Percentiles rank a stretch among this genome's conserved stretches.
Conservation (phyloP, 352 stramenopile genomes). For the Blastocystis sp. region DNA sequence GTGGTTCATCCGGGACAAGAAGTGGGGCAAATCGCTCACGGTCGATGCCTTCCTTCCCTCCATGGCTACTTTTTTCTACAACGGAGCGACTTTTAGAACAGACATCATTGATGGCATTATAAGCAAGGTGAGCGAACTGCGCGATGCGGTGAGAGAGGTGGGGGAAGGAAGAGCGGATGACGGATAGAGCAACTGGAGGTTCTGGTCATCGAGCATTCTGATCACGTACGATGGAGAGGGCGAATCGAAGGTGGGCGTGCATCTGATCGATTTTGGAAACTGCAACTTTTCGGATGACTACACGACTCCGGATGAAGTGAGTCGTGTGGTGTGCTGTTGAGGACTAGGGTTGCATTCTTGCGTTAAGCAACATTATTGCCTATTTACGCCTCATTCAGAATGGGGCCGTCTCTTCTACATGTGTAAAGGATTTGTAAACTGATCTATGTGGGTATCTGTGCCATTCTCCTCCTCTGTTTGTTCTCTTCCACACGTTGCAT, state of each 20-base stretch:
- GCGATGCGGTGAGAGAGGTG: constrained; percentile 25
- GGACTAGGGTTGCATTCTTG: not conserved
- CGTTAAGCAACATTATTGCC: not conserved
- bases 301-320: constrained; percentile 33
- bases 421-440: not conserved
- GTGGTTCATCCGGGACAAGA: constrained; percentile 29
- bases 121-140: constrained; percentile 3
- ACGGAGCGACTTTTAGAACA: not conserved
- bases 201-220: constrained; percentile 56
- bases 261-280: constrained; percentile 58
- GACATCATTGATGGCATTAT: constrained; percentile 49
- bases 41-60: not conserved
- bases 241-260: not conserved
- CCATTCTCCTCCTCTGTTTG: not conserved
- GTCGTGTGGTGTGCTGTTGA: not conserved
- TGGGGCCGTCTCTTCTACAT: not conserved
- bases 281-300: constrained; percentile 45
- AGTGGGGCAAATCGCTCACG: constrained; percentile 29
- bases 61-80: constrained; percentile 54
- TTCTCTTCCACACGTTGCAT: not conserved
- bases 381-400: not conserved
- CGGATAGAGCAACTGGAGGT: constrained; percentile 39
- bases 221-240: constrained; percentile 2
- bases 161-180: not conserved
- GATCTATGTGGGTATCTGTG: not conserved